Base-by-base conservation (phyloP, 2,329 filamentous ascomycete species). In the Aspergillus luchuensis region DNA sequence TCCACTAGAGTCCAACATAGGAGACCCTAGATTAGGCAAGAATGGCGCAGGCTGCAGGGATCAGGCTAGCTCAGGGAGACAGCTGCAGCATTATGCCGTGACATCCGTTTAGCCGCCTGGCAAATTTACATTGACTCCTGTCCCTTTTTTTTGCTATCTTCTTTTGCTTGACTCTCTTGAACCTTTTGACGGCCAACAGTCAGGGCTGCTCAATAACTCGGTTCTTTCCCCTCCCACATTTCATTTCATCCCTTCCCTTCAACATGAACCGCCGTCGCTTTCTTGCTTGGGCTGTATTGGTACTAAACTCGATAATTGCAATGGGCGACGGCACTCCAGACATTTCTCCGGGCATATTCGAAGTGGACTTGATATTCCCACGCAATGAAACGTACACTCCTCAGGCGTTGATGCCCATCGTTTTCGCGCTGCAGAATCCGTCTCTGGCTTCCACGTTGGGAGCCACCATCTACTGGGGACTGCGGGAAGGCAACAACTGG, bases 371-470 rank as follows among this genome's bases (percentile, higher is more conserved):
- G 36, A 43, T 64, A 30, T 64, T 45, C n/a, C 63, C 60, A 10
- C 58, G 60, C 53, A 57, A 58, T 6, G 58, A 53, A 30, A 64
- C 25, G 21, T 63, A 47, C 52, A 15, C 13, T 0, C 52, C 58
- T 10, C 30, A 48, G n/a, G 7, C 48, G 15, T n/a, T 64, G 54
- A 55, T 48, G 36, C 60, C 63, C 13, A 55, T 64, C n/a, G 55
- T 64, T 1, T 63, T 64, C 8, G 63, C 55, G 25, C 50, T 64
- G 49, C 63, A 63, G 36, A 60, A 63, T 43, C 56, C 57, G 19
- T 15, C 39, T 23, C 39, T 60, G 23, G 15, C 21, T 41, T 10
- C 8, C 10, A 7, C 8, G 8, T n/a, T 39, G 36, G 51, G 0
- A 5, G 36, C 36, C 6, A 1, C 0, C 5, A 43, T 54, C n/a